phyloP scores from a whole-genome alignment of 2,329 filamentous ascomycete genomes.

The Coniochaeta sp. region DNA sequence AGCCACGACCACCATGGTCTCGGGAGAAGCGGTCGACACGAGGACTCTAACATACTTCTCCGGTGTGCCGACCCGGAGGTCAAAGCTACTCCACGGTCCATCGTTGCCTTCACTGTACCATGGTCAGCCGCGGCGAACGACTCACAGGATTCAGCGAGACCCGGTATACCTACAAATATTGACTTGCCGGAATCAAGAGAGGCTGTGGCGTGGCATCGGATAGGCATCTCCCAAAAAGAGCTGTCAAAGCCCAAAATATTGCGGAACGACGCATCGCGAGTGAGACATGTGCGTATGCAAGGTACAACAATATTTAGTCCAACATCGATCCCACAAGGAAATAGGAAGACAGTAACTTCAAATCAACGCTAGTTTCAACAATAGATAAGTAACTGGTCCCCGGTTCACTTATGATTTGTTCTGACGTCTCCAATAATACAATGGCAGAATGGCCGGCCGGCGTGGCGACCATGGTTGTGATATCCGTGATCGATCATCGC shows the following conservation, averaged over 20 bases:
- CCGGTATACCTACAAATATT: conserved; percentile 24
- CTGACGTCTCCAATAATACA: neutral
- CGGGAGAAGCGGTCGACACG: conserved; percentile 29
- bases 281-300: neutral
- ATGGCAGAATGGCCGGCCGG: neutral
- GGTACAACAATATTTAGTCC: neutral
- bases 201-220: conserved; percentile 9
- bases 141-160: neutral
- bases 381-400: too few relatives aligned
- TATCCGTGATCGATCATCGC: too few relatives aligned
- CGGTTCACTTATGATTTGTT: neutral
- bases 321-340: neutral
- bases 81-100: conserved; percentile 31
- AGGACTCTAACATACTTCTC: conserved; percentile 27
- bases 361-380: neutral
- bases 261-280: conserved; percentile 9
- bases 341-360: neutral
- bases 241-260: conserved; percentile 1
- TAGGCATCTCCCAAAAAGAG: neutral
- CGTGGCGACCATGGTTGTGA: neutral
- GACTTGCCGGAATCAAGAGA: conserved; percentile 24
- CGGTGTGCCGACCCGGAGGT: conserved; percentile 27
- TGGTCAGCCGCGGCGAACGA: conserved; percentile 5
- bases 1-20: conserved; percentile 24
- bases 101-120: conserved; percentile 27